These are phyloP conservation scores for Mycena polygramma DNA, from an alignment of 768 basidiomycete species.

Conservation along the genomic window DNA sequence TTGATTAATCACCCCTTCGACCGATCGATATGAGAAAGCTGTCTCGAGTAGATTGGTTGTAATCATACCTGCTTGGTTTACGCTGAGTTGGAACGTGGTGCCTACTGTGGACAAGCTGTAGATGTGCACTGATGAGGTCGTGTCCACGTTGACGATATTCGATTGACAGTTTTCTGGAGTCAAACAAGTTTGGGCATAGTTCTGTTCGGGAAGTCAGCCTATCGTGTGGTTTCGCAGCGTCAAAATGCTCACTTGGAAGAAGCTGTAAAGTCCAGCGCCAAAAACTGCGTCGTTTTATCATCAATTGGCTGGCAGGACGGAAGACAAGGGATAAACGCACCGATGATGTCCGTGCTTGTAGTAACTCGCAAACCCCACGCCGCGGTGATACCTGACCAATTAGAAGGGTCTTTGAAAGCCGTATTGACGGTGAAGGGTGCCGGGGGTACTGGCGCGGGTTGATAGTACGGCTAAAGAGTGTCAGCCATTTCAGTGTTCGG, in stretches of 20 bases:
- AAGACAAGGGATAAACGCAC: slow-evolving; percentile 1
- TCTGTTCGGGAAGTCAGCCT: slow-evolving; percentile 36
- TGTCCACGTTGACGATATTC: slow-evolving; percentile 69
- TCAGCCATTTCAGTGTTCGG: neutral
- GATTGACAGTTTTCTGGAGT: slow-evolving; percentile 62
- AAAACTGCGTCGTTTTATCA: slow-evolving; percentile 68
- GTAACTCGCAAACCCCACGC: slow-evolving; percentile 71
- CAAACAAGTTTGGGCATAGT: slow-evolving; percentile 66
- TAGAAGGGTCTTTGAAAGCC: slow-evolving; percentile 66
- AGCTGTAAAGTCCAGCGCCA: slow-evolving; percentile 79
- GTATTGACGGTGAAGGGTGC: slow-evolving; percentile 64
- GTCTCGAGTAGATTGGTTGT: no score
- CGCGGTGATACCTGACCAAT: slow-evolving; percentile 53
- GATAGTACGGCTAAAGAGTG: slow-evolving; percentile 71
- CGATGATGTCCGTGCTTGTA: slow-evolving; percentile 49
- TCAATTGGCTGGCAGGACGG: no score
- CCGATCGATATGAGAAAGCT: no score
- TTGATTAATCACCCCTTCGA: slow-evolving; percentile 53
- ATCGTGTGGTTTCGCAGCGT: neutral
- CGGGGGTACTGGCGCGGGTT: slow-evolving; percentile 71
- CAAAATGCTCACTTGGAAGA: slow-evolving; percentile 58
- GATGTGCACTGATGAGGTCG: slow-evolving; percentile 60
- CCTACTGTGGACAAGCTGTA: slow-evolving; percentile 75
- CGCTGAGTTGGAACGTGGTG: slow-evolving; percentile 65
- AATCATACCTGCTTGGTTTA: slow-evolving; percentile 46